Conservation (phyloP, 306 rosid genomes). For the Fagus crenata region DNA sequence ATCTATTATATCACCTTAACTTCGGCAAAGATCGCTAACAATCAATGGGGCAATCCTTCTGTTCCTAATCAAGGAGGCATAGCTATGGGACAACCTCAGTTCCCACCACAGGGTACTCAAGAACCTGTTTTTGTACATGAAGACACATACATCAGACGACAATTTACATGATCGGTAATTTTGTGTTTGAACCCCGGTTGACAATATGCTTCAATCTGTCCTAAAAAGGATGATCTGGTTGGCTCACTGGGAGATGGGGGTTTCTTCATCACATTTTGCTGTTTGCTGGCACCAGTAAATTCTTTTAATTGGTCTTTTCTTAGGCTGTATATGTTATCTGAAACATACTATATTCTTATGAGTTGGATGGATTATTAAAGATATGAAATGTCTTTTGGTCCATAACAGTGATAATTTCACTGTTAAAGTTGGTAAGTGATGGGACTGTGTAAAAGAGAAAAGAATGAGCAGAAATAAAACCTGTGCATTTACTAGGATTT, state of each 20-base stretch:
- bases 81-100: constrained; percentile 87
- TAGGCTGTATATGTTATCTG: constrained; percentile 5
- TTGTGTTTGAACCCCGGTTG: background rate
- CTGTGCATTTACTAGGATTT: too few species aligned
- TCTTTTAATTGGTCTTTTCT: background rate
- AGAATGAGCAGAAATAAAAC: too few species aligned
- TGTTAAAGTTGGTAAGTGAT: too few species aligned
- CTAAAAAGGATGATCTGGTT: background rate
- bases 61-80: constrained; percentile 57
- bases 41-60: constrained; percentile 34
- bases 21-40: constrained; percentile 40
- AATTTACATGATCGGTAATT: constrained; percentile 56
- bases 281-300: background rate
- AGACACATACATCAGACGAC: constrained; percentile 83
- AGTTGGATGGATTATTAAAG: constrained; percentile 2
- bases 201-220: background rate
- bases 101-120: constrained; percentile 53
- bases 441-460: too few species aligned
- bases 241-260: background rate
- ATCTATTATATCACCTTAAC: constrained; percentile 50
- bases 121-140: constrained; percentile 86
- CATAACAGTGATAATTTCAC: background rate
- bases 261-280: background rate
- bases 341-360: constrained; percentile 3
- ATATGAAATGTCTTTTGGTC: background rate